Evolutionary conservation across 345 rosid species (phyloP), one percentile per base, ranked within the genome.

Genomic region (Mercurialis annua): DNA sequence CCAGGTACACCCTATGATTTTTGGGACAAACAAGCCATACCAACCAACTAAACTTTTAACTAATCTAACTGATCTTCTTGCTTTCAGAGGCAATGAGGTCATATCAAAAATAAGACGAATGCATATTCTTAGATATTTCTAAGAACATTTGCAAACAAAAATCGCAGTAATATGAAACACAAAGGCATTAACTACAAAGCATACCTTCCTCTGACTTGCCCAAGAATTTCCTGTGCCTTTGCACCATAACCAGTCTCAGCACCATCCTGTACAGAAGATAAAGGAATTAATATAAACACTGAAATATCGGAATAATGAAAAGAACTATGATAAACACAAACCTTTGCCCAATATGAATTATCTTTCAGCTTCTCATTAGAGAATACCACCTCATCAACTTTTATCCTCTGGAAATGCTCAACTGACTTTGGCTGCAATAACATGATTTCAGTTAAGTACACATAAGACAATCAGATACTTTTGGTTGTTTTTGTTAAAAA

Each of bases 321-420:
- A 27, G 10, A 1, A 16, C 12, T n/a, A n/a, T 12, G 43, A 14
- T 38, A 50, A 40, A 14, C 44, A 18, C 62, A 59, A 34, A 94
- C 99, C 99, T 89, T 89, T 44, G 93, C 95, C 96, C 89, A 85
- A 66, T 91, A 94, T 2, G 99, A 94, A 78, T 94, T 91, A 75
- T 91, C 95, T 74, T 88, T 81, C 52, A 94, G 97, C 75, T 80
- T 92, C 21, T 81, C 84, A 75, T 88, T 90, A 68, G 74, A 73
- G 80, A 85, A 84, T 24, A 65, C 82, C 80, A 90, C 82, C 0
- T 90, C 97, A 0, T 95, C 94, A 56, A 77, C 80, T 16, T 86
- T 92, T 40, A 95, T 83, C 70, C 99, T 86, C 79, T 90, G 94
- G 77, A 92, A 95, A 27, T 89, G 90, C 53, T 82, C 71, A 2